Evolutionary conservation across 2,329 filamentous ascomycete species (phyloP).

Genomic region (Microsporum audouinii): DNA sequence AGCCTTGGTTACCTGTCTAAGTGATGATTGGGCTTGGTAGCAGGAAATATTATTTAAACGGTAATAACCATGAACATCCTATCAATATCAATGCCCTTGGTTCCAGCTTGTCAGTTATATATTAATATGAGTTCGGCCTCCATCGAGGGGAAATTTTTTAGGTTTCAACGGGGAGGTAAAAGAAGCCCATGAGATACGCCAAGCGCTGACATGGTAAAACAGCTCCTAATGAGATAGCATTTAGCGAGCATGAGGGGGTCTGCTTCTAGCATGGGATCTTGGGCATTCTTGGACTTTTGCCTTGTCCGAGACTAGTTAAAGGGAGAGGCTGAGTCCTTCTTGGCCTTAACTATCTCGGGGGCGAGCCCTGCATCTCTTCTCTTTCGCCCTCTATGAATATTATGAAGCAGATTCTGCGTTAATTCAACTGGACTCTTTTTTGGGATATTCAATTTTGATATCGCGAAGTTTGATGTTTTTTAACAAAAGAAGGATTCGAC

Average conservation of each 20-base stretch:
- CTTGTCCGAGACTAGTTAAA: neutral
- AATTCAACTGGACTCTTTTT: neutral
- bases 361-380: neutral
- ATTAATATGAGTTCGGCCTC: neutral
- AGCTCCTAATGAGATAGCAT: neutral
- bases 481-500: neutral
- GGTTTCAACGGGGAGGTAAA: neutral
- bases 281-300: neutral
- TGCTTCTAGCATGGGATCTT: neutral
- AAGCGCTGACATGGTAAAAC: neutral
- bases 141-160: neutral
- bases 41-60: neutral
- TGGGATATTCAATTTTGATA: neutral
- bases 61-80: neutral
- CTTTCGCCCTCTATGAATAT: neutral
- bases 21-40: neutral
- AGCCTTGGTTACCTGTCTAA: neutral
- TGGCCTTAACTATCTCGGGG: neutral
- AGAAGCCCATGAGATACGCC: neutral
- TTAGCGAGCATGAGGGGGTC: neutral
- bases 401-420: too few species aligned
- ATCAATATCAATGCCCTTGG: neutral
- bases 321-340: neutral
- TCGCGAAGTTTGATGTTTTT: neutral
- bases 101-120: neutral